Base-by-base conservation (phyloP, 768 basidiomycete genomes). In the Dioszegia hungarica region DNA sequence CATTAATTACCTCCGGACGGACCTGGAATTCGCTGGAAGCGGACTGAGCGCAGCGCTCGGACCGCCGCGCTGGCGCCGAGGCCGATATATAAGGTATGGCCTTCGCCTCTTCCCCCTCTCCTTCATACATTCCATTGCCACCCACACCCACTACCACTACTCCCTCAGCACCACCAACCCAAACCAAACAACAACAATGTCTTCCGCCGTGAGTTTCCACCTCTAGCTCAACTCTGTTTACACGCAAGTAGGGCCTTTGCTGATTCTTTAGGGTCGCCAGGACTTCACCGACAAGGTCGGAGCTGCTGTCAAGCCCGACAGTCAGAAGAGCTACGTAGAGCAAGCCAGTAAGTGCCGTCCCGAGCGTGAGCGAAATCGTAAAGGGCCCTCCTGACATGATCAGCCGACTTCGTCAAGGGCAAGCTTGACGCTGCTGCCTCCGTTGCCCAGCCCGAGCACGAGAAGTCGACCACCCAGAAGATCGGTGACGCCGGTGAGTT, bases 391-490 rank as follows among this genome's bases (percentile, higher is more conserved):
- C n/a, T n/a, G n/a, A n/a, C n/a, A n/a, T n/a, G n/a, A n/a, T n/a
- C n/a, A n/a, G n/a, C 31, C 31, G 67, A 68, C 51, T 63, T 51
- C 50, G 59, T 59, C 47, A 62, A 63, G 34, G 67, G 67, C 34
- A 61, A 54, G 24, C 51, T 68, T n/a, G 69, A 71, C 64, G 45
- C 62, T 36, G 66, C 56, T 43, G 69, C 66, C 49, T 71, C 69
- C 27, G 69, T 57, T 44, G 59, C 58, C 46, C 69, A 71, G 57
- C 69, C 69, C 57, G 61, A 71, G 55, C 41, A 68, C 50, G 69
- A 71, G 69, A 67, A 68, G 59, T 57, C 64, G 36, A 71, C 66
- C 62, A 68, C 69, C 60, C 69, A 68, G 62, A 68, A 71, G 62
- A 43, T 70, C 45, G 66, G 68, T 37, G 66, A 70, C 41, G 63